Conservation (phyloP, 768 basidiomycete species). For the Calocera cornea region DNA sequence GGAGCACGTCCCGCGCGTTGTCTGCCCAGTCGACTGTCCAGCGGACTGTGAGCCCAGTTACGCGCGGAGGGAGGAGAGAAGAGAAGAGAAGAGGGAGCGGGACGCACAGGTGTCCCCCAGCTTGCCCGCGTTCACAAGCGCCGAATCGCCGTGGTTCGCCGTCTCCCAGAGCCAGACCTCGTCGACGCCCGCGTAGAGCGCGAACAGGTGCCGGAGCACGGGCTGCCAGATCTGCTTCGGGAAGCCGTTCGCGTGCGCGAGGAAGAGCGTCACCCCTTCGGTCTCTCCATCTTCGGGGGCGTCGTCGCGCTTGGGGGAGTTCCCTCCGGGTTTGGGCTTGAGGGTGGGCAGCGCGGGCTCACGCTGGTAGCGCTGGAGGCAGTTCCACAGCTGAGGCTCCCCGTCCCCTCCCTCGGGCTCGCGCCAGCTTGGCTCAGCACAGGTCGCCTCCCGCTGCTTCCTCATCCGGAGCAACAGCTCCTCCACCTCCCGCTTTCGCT, state of each 20-base stretch:
- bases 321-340: too few species aligned
- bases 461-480: constrained; percentile 13
- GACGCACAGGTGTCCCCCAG: constrained; percentile 48
- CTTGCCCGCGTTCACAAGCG: constrained; percentile 45
- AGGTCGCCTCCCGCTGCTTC: neutral
- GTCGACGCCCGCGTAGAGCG: constrained; percentile 37
- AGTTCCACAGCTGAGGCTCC: constrained; percentile 44
- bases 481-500: constrained; percentile 14
- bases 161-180: constrained; percentile 77
- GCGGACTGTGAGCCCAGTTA: too few species aligned
- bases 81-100: neutral
- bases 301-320: too few species aligned
- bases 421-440: neutral
- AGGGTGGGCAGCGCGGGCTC: neutral
- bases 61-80: neutral
- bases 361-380: constrained; percentile 54
- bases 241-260: constrained; percentile 79
- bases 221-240: constrained; percentile 87
- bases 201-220: constrained; percentile 39
- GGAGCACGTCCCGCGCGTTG: constrained; percentile 60
- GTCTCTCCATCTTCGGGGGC: constrained; percentile 5
- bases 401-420: constrained; percentile 12
- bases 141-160: constrained; percentile 76
- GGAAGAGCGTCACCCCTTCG: constrained; percentile 52
- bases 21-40: constrained; percentile 71